These are phyloP conservation scores for Larix kaempferi DNA, from an alignment of 75 land plant genomes.

Conservation along the genomic window DNA sequence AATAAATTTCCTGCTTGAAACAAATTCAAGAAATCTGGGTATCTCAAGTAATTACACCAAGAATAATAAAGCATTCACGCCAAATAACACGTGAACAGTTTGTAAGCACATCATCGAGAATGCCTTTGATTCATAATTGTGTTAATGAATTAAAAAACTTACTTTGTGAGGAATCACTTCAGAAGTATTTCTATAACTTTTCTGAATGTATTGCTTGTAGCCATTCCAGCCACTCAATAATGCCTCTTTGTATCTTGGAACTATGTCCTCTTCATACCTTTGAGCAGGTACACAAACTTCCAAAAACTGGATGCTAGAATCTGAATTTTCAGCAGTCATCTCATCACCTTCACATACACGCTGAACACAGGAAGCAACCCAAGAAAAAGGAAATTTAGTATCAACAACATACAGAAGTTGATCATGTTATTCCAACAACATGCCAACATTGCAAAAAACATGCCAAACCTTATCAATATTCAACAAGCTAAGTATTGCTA, in stretches of 20 bases:
- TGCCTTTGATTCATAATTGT: background rate
- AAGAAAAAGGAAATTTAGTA: background rate
- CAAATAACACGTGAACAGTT: background rate
- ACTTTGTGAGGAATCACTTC: constrained; percentile 2
- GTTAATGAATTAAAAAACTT: background rate
- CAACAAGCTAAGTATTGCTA: background rate
- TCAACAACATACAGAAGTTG: background rate
- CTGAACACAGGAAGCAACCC: constrained; percentile 19
- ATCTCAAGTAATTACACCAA: background rate
- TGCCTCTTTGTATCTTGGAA: constrained; percentile 35
- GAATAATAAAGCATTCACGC: background rate
- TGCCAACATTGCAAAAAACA: background rate
- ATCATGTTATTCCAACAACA: background rate
- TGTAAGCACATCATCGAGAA: background rate
- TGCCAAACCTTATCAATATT: background rate
- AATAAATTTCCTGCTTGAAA: background rate
- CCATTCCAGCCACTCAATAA: constrained; percentile 30
- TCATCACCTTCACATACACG: constrained; percentile 44
- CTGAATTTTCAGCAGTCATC: constrained; percentile 4
- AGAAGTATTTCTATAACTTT: background rate
- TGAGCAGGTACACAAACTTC: constrained; percentile 18
- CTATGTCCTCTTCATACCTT: constrained; percentile 40
- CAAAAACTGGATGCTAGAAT: constrained; percentile 3
- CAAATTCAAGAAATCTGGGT: background rate
- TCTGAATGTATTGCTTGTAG: constrained; percentile 11